Percentiles rank a stretch among this genome's conserved stretches.
phyloP scores from a whole-genome alignment of 345 rosid genomes.

The Dimocarpus longan region DNA sequence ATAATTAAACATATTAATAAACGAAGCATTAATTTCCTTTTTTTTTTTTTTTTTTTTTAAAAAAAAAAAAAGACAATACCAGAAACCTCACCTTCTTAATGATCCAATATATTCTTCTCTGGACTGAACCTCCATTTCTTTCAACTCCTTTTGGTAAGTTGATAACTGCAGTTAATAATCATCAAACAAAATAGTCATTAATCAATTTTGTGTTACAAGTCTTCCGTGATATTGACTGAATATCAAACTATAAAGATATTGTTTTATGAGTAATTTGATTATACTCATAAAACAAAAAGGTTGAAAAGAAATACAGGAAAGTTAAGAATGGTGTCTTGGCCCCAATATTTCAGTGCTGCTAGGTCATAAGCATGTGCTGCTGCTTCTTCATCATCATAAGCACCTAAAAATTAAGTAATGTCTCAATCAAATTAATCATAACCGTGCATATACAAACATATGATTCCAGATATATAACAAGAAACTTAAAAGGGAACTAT shows the following conservation, averaged over 20 bases:
- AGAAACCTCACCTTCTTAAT: slow-evolving; percentile 63
- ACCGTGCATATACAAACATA: not conserved
- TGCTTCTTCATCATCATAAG: slow-evolving; percentile 87
- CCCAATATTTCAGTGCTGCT: slow-evolving; percentile 98
- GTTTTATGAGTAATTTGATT: no score
- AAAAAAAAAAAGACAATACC: no score
- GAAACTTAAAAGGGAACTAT: no score
- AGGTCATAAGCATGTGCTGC: slow-evolving; percentile 98
- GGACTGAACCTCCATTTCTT: slow-evolving; percentile 76
- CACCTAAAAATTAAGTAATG: slow-evolving; percentile 45
- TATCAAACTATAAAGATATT: no score
- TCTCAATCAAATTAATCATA: not conserved
- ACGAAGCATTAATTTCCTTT: not conserved
- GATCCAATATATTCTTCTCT: slow-evolving; percentile 94
- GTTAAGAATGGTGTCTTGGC: slow-evolving; percentile 82
- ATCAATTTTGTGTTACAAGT: no score
- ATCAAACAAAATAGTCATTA: not conserved
- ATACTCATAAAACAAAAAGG: not conserved
- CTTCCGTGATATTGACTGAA: not conserved
- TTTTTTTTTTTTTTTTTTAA: not conserved
- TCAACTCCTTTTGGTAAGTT: slow-evolving; percentile 60
- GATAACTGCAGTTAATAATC: slow-evolving; percentile 41
- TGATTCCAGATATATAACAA: no score
- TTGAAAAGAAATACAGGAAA: slow-evolving; percentile 56
- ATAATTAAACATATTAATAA: not conserved